These are phyloP conservation scores for Ustilago hordei DNA, from an alignment of 1,284 basidiomycete genomes.

Conservation along the genomic window DNA sequence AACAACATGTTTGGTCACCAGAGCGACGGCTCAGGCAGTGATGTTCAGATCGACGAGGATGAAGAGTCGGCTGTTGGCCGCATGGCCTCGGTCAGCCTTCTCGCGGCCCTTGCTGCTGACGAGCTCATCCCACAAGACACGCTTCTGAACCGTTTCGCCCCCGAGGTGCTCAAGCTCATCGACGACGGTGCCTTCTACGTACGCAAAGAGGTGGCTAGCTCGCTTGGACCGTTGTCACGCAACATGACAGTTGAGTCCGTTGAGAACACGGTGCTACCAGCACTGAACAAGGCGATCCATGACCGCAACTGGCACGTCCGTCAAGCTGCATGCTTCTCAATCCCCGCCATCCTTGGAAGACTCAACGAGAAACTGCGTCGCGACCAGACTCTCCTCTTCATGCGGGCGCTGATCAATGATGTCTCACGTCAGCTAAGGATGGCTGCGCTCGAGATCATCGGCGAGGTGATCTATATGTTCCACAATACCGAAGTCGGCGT, in stretches of 20 bases:
- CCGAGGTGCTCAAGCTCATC: constrained; percentile 83
- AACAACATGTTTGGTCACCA: constrained; percentile 38
- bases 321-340: constrained; percentile 86
- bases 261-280: constrained; percentile 73
- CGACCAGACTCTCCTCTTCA: constrained; percentile 53
- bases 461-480: constrained; percentile 91
- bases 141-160: constrained; percentile 78
- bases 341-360: constrained; percentile 73
- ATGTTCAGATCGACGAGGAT: constrained; percentile 48
- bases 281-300: constrained; percentile 79
- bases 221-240: constrained; percentile 87
- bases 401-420: constrained; percentile 76
- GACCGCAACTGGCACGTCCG: constrained; percentile 87
- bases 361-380: constrained; percentile 46
- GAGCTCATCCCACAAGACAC: constrained; percentile 73
- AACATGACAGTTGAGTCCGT: constrained; percentile 81
- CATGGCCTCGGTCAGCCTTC: constrained; percentile 90
- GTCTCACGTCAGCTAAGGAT: constrained; percentile 79
- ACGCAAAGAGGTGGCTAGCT: constrained; percentile 88
- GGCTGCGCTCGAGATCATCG: constrained; percentile 87
- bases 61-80: constrained; percentile 86
- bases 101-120: constrained; percentile 78
- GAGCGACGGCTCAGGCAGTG: constrained; percentile 43
- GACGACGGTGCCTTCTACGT: constrained; percentile 85
- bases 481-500: constrained; percentile 73